A percentile compares a stretch with the other conserved stretches of the same genome.
Conservation (phyloP, 306 rosid species). For the Gynostemma pentaphyllum region DNA sequence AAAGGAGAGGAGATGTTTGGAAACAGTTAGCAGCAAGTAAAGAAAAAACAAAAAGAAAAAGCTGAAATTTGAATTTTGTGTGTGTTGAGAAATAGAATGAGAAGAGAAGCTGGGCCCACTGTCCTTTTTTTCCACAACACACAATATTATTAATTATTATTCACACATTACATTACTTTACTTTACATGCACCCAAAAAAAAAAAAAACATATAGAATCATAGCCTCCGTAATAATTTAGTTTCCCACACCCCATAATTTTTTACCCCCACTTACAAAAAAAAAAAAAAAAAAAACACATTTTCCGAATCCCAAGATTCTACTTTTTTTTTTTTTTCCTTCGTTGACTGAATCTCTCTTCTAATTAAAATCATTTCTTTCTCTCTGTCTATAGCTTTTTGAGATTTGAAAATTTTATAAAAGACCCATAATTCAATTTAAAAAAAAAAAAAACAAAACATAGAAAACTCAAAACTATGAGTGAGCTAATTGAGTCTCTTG, state of each 20-base stretch:
- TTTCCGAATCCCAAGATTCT: conserved; percentile 76
- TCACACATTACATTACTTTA: conserved; percentile 18
- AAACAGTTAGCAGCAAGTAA: conserved; percentile 10
- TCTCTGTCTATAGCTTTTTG: background rate
- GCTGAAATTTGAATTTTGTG: conserved; percentile 77
- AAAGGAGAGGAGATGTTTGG: conserved; percentile 43
- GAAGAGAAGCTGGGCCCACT: conserved; percentile 41
- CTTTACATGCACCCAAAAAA: conserved; percentile 40
- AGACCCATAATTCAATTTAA: background rate
- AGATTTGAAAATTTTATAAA: conserved; percentile 4
- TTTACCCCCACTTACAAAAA: too few relatives aligned
- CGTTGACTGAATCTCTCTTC: conserved; percentile 70
- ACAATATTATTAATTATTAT: too few relatives aligned
- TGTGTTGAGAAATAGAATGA: too few relatives aligned
- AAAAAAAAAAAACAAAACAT: background rate
- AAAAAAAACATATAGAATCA: conserved; percentile 29
- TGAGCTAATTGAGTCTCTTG: background rate
- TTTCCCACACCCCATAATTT: too few relatives aligned
- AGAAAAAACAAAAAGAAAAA: conserved; percentile 49
- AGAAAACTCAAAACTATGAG: background rate
- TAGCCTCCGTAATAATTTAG: conserved; percentile 75
- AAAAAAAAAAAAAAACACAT: conserved; percentile 29
- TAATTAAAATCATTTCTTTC: conserved; percentile 13
- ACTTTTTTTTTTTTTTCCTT: conserved; percentile 26
- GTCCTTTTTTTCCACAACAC: conserved; percentile 12